Evolutionary conservation across 1,284 basidiomycete genomes (phyloP).

Genomic region (Rhodotorula sp.): DNA sequence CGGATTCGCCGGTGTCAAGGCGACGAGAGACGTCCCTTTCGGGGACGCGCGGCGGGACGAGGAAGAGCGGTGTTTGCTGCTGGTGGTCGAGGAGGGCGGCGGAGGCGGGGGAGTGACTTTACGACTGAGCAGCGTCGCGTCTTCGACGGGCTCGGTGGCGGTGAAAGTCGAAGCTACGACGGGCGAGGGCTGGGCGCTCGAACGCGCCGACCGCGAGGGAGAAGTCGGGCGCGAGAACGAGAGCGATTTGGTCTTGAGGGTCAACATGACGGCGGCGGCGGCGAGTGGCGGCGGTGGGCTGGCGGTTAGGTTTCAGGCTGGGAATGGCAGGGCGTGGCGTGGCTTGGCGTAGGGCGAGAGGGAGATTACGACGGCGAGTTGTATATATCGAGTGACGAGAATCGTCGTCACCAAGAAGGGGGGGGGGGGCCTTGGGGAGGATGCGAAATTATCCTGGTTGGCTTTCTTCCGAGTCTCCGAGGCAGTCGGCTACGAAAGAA

Average conservation of each 20-base stretch:
- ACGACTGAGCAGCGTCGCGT: background rate
- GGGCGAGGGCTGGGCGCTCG: background rate
- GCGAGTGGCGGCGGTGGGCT: no score
- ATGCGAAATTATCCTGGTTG: background rate
- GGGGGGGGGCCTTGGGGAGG: background rate
- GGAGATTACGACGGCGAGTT: background rate
- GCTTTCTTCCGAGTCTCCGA: background rate
- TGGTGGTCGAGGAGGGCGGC: background rate
- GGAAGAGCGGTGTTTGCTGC: background rate
- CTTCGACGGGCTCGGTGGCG: background rate
- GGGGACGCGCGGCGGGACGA: slow-evolving; percentile 15
- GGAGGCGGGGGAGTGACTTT: background rate
- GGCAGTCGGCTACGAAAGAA: slow-evolving; percentile 5
- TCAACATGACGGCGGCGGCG: slow-evolving; percentile 10
- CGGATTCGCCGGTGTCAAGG: background rate
- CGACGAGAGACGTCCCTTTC: background rate
- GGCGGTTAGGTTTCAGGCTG: no score
- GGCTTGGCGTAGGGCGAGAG: no score
- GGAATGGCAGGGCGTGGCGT: background rate
- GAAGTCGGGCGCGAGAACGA: slow-evolving; percentile 28
- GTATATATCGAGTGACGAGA: background rate
- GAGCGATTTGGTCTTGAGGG: slow-evolving; percentile 23
- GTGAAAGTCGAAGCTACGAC: background rate
- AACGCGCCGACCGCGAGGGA: slow-evolving; percentile 12
- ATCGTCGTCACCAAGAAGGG: background rate